Evolutionary conservation across 352 stramenopile species (phyloP), one percentile per base, ranked within the genome.

Genomic region (Globisporangium lucens): DNA sequence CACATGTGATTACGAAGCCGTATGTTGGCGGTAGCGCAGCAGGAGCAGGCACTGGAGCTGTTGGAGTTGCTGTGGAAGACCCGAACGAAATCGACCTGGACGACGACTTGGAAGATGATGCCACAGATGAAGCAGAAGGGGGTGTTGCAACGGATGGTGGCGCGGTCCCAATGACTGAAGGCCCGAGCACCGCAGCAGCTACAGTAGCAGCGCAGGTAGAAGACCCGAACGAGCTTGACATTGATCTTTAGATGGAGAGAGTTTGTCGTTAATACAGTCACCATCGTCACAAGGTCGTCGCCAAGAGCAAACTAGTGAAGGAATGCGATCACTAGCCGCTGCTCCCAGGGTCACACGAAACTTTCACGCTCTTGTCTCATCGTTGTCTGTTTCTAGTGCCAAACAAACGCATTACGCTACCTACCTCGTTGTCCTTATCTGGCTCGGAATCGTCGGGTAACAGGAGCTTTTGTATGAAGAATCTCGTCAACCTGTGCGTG

Each of bases 1-100:
- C 85, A n/a, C 97, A 99, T 69, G 85, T 95, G 24, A 82, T 98
- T 9, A 99, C 97, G 13, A 80, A 94, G 22, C 94, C 97, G n/a
- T 98, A 90, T 71, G 55, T 43, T 4, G 56, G 64, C 1, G 56
- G 64, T 33, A 30, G 55, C 3, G 15, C 38, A 4, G 20, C 12
- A 41, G 36, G 52, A 6, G 38, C 4, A 15, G 36, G 15, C 17
- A 65, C 49, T 10, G 33, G 67, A 33, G 51, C 33, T 29, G 65
- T 53, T 0, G 41, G 51, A 61, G 38, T 33, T 33, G 27, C 27
- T 12, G 61, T 83, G 12, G 70, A 77, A 35, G 78, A 91, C 38
- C 80, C 83, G 4, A 91, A 89, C 24, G 79, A 75, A 30, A 88
- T 91, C 38, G 72, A 87, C 36, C 46, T 91, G 15, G 77, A 84